Evolutionary conservation across 352 stramenopile species (phyloP).

Genomic region (Hyaloperonospora brassicae): DNA sequence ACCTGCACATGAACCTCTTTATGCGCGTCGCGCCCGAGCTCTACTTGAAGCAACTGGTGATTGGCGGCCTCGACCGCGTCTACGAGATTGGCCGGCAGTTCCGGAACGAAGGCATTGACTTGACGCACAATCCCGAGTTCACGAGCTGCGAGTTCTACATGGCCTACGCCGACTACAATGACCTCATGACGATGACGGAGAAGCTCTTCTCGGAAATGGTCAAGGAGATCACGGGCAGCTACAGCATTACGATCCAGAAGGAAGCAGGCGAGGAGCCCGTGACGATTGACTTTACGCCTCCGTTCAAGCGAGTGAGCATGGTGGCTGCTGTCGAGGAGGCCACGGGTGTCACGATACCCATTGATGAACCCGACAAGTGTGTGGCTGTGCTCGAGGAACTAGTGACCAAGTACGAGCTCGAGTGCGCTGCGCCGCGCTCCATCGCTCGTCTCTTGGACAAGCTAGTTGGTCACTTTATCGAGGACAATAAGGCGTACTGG

Average conservation of each 20-base stretch:
- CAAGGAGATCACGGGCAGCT: slow-evolving; percentile 86
- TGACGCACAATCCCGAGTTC: slow-evolving; percentile 99
- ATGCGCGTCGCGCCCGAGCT: slow-evolving; percentile 97
- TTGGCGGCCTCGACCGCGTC: slow-evolving; percentile 96
- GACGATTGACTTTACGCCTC: slow-evolving; percentile 90
- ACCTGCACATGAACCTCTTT: slow-evolving; percentile 93
- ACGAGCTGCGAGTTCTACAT: slow-evolving; percentile 98
- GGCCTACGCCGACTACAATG: slow-evolving; percentile 97
- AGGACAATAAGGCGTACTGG: slow-evolving; percentile 82
- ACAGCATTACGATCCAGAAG: slow-evolving; percentile 87
- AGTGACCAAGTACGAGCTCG: slow-evolving; percentile 62
- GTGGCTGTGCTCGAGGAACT: slow-evolving; percentile 53
- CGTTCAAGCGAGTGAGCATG: slow-evolving; percentile 95
- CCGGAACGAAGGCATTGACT: slow-evolving; percentile 97
- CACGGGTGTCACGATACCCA: slow-evolving; percentile 62
- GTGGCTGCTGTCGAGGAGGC: slow-evolving; percentile 61
- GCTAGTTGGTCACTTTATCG: slow-evolving; percentile 85
- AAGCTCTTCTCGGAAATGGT: slow-evolving; percentile 88
- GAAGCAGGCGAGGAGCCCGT: slow-evolving; percentile 58
- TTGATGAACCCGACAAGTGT: slow-evolving; percentile 57
- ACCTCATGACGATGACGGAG: slow-evolving; percentile 97
- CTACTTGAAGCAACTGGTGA: slow-evolving; percentile 96
- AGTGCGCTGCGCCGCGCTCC: slow-evolving; percentile 62
- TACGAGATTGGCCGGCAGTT: slow-evolving; percentile 99
- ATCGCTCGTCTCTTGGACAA: slow-evolving; percentile 80